Evolutionary conservation across 2,329 filamentous ascomycete genomes (phyloP), one percentile per base, ranked within the genome.

Genomic region (Calonectria crousiana): DNA sequence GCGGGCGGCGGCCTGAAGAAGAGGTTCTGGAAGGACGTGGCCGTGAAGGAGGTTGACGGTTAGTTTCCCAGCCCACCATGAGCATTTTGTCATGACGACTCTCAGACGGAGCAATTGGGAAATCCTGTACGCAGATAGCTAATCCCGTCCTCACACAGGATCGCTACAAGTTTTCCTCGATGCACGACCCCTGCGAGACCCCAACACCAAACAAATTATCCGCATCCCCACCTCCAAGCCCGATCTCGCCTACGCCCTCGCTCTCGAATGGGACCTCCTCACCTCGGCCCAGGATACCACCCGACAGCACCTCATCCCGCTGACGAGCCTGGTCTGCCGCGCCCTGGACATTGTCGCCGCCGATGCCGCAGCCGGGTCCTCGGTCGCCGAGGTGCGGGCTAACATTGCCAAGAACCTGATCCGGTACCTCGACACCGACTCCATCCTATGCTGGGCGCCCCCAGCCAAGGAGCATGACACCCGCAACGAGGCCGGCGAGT

Each of bases 221-320:
- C 91, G 89, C 2, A 81, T 98, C 34, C 96, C 97, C 0, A 80
- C 87, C 2, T 90, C 89, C 71, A 98, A 98, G 86, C 92, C 92
- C 38, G 91, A 95, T 81, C 93, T 98, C 49, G 96, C 96, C 30
- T 90, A 93, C 56, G 95, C 95, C 71, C 92, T 99, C 76, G 97
- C 96, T 4, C 87, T 97, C 56, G 97, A 99, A 87, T 99, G 97
- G 97, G 96, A 98, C 83, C 89, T 93, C 64, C 90, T 99, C 74
- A 90, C 93, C 30, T 94, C 94, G 18, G 92, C 94, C 3, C 93
- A 96, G 82, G 95, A 98, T 85, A 95, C 95, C 0, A 90, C 96
- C 49, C 95, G 93, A 83, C 92, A 94, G 73, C 95, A 98, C 85
- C 91, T 97, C 62, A 96, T 98, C 78, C 97, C 97, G 18, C 88